phyloP scores from a whole-genome alignment of 148 eudicot genomes.

The Polygonum aviculare region DNA sequence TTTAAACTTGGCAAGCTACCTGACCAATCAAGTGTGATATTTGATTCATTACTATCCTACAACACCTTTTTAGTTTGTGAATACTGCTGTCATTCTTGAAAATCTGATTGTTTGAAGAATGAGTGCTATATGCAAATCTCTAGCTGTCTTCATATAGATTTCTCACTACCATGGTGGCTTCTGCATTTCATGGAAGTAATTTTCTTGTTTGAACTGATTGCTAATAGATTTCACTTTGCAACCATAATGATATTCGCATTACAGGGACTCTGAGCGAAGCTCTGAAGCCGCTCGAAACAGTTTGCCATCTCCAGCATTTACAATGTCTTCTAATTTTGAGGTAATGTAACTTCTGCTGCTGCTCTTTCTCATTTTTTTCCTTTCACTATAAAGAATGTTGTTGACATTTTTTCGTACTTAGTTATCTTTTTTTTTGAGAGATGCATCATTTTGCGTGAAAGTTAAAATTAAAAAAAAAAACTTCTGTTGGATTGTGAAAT shows the following conservation, averaged over 20 bases:
- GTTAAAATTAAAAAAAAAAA: too few relatives aligned
- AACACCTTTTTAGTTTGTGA: neutral
- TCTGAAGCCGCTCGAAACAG: conserved; percentile 42
- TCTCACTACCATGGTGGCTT: neutral
- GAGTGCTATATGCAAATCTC: neutral
- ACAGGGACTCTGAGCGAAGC: conserved; percentile 43
- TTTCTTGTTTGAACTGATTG: neutral
- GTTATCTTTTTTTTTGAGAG: neutral
- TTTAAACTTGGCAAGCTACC: neutral
- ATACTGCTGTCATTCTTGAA: neutral
- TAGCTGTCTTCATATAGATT: neutral
- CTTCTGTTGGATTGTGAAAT: neutral
- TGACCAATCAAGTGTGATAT: neutral
- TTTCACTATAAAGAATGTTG: neutral
- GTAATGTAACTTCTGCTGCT: conserved; percentile 20
- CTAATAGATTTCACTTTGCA: neutral
- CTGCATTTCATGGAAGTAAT: neutral
- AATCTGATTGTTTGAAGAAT: neutral
- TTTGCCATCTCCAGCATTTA: conserved; percentile 41
- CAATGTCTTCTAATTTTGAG: conserved; percentile 80
- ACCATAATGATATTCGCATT: conserved; percentile 2
- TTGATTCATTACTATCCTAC: neutral
- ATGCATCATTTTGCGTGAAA: neutral
- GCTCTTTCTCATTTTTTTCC: neutral
- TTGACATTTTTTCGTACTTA: neutral